Base-by-base conservation (phyloP, 2,329 filamentous ascomycete genomes). In the Colletotrichum sp. region DNA sequence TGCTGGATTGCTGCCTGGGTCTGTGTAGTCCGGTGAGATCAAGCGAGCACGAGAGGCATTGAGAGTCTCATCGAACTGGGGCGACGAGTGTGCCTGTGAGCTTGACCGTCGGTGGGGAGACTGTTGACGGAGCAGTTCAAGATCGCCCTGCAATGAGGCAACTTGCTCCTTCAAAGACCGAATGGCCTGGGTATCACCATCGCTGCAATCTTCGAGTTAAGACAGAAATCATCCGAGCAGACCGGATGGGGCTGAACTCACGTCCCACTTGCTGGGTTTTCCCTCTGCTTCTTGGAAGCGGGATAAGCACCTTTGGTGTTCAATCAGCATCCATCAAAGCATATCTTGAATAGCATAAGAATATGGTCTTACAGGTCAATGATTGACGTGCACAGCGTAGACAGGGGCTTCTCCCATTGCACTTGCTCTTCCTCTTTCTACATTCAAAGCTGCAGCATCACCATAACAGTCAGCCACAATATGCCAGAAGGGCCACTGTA, bases 361-460 rank as follows among this genome's bases (percentile, higher is more conserved):
- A n/a, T 12, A 16, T 5, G 32, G 15, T 60, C 70, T 48, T 28
- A 75, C 73, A 75, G 22, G 63, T 68, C 44, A 73, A 68, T 8
- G 73, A 60, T 30, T 75, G 73, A 44, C 73, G 73, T 36, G 73
- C 69, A 60, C 73, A 75, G 8, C 69, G 73, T 13, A 75, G 9
- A 36, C 73, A 75, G 5, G 73, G 73, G 22, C 26, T 75, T 52
- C 71, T 72, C 15, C 73, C 73, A 73, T 73, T 75, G 4, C 73
- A 75, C 24, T 73, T 75, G 73, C 73, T 75, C 44, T 75, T 75
- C n/a, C 73, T 55, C 57, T 73, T 75, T 24, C 73, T 52, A 32
- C 73, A 75, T 39, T 75, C 73, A 26, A 48, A 59, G 26, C 73
- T 75, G 55, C 16, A 18, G n/a, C n/a, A 26, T 28, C 16, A 28